Conservation (phyloP, 805 yeast species). For the Cyberlindnera xylosilytica region DNA sequence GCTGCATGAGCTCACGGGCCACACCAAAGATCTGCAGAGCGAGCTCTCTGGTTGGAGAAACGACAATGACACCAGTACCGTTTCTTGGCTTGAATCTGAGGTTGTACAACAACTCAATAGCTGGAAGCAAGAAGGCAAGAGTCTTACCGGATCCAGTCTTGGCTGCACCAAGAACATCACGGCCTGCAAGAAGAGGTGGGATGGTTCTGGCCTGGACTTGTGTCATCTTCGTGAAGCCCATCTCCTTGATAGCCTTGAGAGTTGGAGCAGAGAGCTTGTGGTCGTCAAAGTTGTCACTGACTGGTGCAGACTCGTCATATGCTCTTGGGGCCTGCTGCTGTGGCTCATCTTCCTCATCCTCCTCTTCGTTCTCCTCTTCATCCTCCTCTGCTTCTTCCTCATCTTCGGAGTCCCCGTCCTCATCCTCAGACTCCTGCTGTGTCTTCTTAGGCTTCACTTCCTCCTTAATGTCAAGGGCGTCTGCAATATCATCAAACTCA, state of each 20-base stretch:
- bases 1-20: conserved; percentile 88
- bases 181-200: conserved; percentile 93
- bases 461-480: conserved; percentile 46
- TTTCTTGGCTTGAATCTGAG: conserved; percentile 95
- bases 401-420: conserved; percentile 19
- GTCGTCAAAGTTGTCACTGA: conserved; percentile 37
- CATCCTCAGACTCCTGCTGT: conserved; percentile 9
- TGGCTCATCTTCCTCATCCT: conserved; percentile 23
- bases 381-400: conserved; percentile 24
- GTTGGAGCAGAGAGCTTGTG: conserved; percentile 80
- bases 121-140: conserved; percentile 91
- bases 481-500: conserved; percentile 56
- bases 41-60: conserved; percentile 96
- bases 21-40: conserved; percentile 98
- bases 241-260: conserved; percentile 69
- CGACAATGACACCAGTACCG: conserved; percentile 95
- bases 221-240: conserved; percentile 94
- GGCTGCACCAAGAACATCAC: conserved; percentile 99
- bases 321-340: conserved; percentile 9
- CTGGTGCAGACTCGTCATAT: conserved; percentile 17
- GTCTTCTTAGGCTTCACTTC: conserved; percentile 17
- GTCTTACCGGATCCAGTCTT: conserved; percentile 99
- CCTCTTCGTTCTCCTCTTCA: conserved; percentile 16
- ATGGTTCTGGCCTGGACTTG: conserved; percentile 93
- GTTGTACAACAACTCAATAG: conserved; percentile 86